Base-by-base conservation (phyloP, 1,139 yeast genomes). In the Geotrichum histeridarum region DNA sequence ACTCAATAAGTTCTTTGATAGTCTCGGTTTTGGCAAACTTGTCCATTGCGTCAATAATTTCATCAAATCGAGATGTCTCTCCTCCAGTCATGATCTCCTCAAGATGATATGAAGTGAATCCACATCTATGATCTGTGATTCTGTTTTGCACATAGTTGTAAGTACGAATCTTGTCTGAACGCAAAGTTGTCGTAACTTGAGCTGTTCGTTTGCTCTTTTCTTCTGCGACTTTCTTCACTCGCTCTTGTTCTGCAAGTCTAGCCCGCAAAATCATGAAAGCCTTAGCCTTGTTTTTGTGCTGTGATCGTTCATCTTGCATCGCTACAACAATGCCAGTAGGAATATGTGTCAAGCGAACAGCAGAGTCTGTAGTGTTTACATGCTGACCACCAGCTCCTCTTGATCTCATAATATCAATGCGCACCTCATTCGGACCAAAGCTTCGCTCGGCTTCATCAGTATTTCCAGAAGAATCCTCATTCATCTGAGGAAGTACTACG, bases 351-450 rank as follows among this genome's bases (percentile, higher is more conserved):
- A 94, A 73, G 63, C 99, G 77, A 17, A 93, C 98, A 0, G 99
- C 99, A 0, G 97, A 89, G 68, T 93, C 99, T 0, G 99, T 93
- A 17, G 97, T 93, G 67, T 94, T 93, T 48, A 93, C 99, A 67
- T 94, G 99, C 71, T 93, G 99, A 0, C 99, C 99, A 54, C 99
- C 99, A 60, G 95, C 86, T 2, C 99, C 99, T 53, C 96, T 83
- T 0, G 99, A 89, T 64, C 99, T 77, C 97, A 91, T 94, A 12
- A 94, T 89, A 69, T 94, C 99, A 4, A 93, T 81, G 58, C 96
- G 77, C 14, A 93, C 84, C 64, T 93, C 99, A 2, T 88, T 95
- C 0, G 94, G 89, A 15, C 82, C 83, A 70, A 93, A 89, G 57
- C 80, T 80, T 48, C 93, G 73, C 63, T 86, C 94, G 58, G 84